Base-by-base conservation (phyloP, 75 land plant genomes). In the Ceratopteris richardii region DNA sequence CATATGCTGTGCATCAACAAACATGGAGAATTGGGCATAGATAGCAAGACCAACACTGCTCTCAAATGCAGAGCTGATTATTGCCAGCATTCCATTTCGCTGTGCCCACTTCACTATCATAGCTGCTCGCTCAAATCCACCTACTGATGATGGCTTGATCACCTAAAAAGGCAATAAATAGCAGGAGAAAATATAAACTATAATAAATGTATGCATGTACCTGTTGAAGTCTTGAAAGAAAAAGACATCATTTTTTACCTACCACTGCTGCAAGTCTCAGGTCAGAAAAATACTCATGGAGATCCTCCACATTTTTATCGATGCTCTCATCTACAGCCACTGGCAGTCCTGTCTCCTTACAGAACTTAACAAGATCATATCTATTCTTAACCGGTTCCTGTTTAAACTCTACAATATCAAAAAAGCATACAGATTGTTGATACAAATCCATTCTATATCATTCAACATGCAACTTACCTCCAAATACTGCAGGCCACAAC, bases 261-360 rank as follows among this genome's bases (percentile, higher is more conserved):
- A 92, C 99, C 46, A 80, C 33, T 41, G 99, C 97, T 47, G 78
- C 84, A 25, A 95, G 74, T 64, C 86, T 81, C 24, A 72, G 63
- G 44, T 83, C 78, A 9, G 65, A 43, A 62, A 67, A 82, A 29
- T 64, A 46, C 17, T 84, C 44, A 24, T 69, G 57, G 51, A 62
- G 25, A 60, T 80, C 47, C 27, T 66, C 79, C 47, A 54, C 29
- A 24, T 72, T 50, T 57, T 69, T 66, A 56, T 80, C 85, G n/a
- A 95, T 66, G 17, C 78, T 95, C 63, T 95, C 99, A 82, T 95
- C 99, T 61, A 95, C 44, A 16, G 99, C 99, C 12, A 82, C 93
- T 24, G 84, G 83, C 42, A 95, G 18, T 25, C 79, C 79, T 52
- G 77, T 86, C 66, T 90, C 88, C 37, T 90, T 74, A 59, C 88